Conservation (phyloP, 2,329 filamentous ascomycete genomes). For the Dothiorella sarmentorum region DNA sequence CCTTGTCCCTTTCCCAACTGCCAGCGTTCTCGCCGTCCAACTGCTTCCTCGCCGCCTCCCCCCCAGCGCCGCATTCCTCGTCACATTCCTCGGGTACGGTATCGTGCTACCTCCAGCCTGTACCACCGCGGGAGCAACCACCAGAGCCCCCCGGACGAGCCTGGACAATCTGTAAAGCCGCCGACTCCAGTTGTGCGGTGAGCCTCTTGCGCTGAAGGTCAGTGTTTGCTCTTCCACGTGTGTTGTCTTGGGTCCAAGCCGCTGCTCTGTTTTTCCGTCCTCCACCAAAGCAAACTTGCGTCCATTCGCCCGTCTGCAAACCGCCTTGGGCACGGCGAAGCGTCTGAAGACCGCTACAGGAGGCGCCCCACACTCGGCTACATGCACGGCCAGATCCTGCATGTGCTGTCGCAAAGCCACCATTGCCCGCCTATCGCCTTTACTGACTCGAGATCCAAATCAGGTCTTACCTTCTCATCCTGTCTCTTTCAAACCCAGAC, state of each 20-base stretch:
- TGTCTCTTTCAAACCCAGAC: constrained; percentile 15
- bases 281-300: constrained; percentile 29
- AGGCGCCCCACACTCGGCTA: constrained; percentile 6
- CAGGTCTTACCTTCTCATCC: constrained; percentile 13
- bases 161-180: constrained; percentile 11
- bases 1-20: constrained; percentile 39
- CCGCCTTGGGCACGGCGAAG: constrained; percentile 22
- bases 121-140: constrained; percentile 22
- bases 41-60: constrained; percentile 21
- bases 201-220: constrained; percentile 14
- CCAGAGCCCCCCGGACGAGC: constrained; percentile 22
- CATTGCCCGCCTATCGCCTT: constrained; percentile 21
- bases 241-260: constrained; percentile 27
- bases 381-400: constrained; percentile 17
- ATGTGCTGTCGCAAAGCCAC: constrained; percentile 18
- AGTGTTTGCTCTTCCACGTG: constrained; percentile 28
- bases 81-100: constrained; percentile 23
- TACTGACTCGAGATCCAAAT: constrained; percentile 17
- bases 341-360: not conserved
- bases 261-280: constrained; percentile 23
- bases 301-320: constrained; percentile 26
- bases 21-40: constrained; percentile 33
- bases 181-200: constrained; percentile 17
- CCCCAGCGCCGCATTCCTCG: constrained; percentile 18
- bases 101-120: constrained; percentile 26